phyloP scores from a whole-genome alignment of 176 grass and related monocot genomes.

The Carex littledalei region DNA sequence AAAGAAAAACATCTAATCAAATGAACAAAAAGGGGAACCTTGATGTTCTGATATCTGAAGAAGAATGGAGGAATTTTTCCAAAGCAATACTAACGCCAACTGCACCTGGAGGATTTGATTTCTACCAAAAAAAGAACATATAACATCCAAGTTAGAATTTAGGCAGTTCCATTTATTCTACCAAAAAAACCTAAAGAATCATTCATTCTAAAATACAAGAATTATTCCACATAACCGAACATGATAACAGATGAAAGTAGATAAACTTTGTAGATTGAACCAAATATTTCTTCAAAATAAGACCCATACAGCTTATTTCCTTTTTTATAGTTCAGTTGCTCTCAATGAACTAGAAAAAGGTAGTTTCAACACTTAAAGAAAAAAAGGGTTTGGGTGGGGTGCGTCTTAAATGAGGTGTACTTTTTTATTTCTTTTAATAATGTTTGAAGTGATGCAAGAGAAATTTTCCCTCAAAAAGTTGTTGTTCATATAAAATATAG shows the following conservation, averaged over 20 bases:
- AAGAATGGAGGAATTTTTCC: conserved; percentile 80
- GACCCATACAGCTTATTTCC: neutral
- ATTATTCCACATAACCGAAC: neutral
- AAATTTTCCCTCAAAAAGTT: neutral
- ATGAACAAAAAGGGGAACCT: conserved; percentile 37
- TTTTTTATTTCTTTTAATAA: neutral
- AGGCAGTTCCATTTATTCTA: neutral
- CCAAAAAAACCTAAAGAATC: neutral
- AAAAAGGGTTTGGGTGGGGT: neutral
- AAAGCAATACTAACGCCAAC: conserved; percentile 94
- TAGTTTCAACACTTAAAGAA: neutral
- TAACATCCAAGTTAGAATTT: neutral
- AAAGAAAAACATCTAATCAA: conserved; percentile 29
- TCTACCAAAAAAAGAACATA: conserved; percentile 36
- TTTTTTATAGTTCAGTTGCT: neutral
- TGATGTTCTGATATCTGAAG: conserved; percentile 57
- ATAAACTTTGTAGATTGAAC: neutral
- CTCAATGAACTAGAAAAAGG: neutral
- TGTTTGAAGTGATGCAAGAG: neutral
- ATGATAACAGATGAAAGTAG: conserved; percentile 21
- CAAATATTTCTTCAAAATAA: neutral
- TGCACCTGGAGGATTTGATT: conserved; percentile 67
- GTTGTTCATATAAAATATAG: neutral
- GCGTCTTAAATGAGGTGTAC: neutral
- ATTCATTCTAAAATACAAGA: neutral